A percentile compares a stretch with the other conserved stretches of the same genome.
phyloP scores from a whole-genome alignment of 2,329 filamentous ascomycete genomes.

The Septoria linicola region DNA sequence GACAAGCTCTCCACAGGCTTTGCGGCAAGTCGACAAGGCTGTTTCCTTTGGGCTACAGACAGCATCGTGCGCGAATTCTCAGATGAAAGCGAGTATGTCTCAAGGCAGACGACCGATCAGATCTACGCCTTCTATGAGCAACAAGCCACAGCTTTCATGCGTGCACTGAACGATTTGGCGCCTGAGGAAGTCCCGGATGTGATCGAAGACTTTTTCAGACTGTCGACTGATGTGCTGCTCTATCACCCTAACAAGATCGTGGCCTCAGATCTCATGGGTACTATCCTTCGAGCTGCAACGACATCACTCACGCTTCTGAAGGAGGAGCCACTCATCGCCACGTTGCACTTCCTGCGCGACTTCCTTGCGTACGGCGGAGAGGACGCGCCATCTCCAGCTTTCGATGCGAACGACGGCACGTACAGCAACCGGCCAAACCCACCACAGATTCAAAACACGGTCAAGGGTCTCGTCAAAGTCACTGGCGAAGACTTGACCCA shows the following conservation, averaged over 20 bases:
- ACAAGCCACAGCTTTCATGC: conserved; percentile 84
- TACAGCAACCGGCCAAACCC: conserved; percentile 57
- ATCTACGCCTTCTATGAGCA: conserved; percentile 95
- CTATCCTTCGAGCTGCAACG: conserved; percentile 83
- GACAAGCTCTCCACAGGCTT: conserved; percentile 87
- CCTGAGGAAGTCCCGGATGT: conserved; percentile 76
- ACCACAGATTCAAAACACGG: conserved; percentile 67
- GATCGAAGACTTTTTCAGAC: conserved; percentile 94
- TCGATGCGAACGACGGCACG: conserved; percentile 52
- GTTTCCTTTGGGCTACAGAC: conserved; percentile 97
- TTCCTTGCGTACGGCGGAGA: conserved; percentile 83
- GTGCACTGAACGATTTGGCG: conserved; percentile 81
- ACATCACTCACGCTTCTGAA: conserved; percentile 87
- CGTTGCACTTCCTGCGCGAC: conserved; percentile 89
- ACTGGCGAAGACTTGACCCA: conserved; percentile 77
- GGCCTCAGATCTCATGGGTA: conserved; percentile 71
- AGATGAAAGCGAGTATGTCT: conserved; percentile 81
- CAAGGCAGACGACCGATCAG: conserved; percentile 74
- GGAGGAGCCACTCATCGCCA: conserved; percentile 84
- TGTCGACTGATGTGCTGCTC: conserved; percentile 85
- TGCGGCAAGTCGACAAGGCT: conserved; percentile 80
- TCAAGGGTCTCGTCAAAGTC: conserved; percentile 67
- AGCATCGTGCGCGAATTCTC: conserved; percentile 95
- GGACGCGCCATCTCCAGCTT: conserved; percentile 61
- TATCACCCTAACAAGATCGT: conserved; percentile 88